phyloP scores from a whole-genome alignment of 495 filamentous ascomycete genomes.

The Aspergillus homomorphus region DNA sequence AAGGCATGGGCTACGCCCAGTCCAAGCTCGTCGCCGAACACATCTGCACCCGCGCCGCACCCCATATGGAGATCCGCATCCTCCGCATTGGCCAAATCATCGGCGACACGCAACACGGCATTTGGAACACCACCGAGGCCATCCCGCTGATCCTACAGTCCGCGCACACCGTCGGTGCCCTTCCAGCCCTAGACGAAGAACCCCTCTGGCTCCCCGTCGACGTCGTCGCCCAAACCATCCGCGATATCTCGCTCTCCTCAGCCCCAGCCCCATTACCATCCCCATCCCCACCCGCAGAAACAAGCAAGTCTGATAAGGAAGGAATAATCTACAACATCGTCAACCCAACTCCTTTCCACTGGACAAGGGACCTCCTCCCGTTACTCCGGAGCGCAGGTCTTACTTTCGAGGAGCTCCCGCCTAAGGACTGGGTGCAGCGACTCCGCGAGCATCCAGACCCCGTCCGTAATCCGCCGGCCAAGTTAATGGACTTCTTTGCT shows the following conservation, averaged over 20 bases:
- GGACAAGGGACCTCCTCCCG: constrained; percentile 27
- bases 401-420: constrained; percentile 19
- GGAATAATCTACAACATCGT: constrained; percentile 23
- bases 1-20: constrained; percentile 56
- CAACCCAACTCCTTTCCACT: constrained; percentile 26
- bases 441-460: constrained; percentile 28
- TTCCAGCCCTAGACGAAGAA: constrained; percentile 51
- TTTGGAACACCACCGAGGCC: constrained; percentile 63
- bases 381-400: constrained; percentile 19
- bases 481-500: constrained; percentile 45
- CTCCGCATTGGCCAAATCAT: constrained; percentile 59
- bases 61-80: constrained; percentile 31
- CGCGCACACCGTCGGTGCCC: constrained; percentile 40
- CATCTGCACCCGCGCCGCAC: constrained; percentile 38
- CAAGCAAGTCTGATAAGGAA: neutral
- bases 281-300: neutral
- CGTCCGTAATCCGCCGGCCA: constrained; percentile 40
- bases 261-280: neutral
- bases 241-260: constrained; percentile 20
- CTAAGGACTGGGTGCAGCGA: constrained; percentile 19
- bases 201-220: constrained; percentile 25
- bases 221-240: constrained; percentile 13
- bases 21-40: constrained; percentile 64
- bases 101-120: constrained; percentile 49
- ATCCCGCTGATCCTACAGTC: constrained; percentile 59